phyloP scores from a whole-genome alignment of 257 asterid species.

The Solanum commersonii region DNA sequence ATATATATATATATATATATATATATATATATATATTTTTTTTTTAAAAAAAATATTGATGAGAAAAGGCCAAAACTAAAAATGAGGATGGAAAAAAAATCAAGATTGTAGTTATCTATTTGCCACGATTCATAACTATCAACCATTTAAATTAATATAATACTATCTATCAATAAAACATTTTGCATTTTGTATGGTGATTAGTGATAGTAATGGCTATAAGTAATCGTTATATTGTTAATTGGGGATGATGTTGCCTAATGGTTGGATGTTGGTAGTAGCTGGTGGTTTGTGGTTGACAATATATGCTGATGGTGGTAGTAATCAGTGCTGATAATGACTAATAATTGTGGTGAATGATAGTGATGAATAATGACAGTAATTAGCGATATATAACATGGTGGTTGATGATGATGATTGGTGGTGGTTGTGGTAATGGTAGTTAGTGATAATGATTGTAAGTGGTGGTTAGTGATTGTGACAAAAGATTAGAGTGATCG shows the following conservation, averaged over 20 bases:
- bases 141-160: neutral
- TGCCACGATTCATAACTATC: neutral
- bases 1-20: too few relatives aligned
- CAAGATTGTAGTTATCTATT: neutral
- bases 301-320: too few relatives aligned
- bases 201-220: neutral
- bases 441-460: neutral
- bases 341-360: neutral
- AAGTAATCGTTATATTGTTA: neutral
- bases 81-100: neutral
- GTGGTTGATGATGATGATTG: neutral
- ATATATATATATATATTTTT: too few relatives aligned
- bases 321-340: neutral
- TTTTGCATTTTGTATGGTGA: neutral
- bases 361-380: neutral
- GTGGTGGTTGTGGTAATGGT: neutral
- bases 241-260: neutral
- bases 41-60: too few relatives aligned
- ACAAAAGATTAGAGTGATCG: neutral
- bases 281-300: neutral
- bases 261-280: neutral
- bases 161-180: too few relatives aligned
- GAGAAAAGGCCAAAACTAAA: neutral
- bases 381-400: neutral
- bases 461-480: neutral